These are phyloP conservation scores for Lindgomyces ingoldianus DNA, from an alignment of 495 filamentous ascomycete species.

Conservation along the genomic window DNA sequence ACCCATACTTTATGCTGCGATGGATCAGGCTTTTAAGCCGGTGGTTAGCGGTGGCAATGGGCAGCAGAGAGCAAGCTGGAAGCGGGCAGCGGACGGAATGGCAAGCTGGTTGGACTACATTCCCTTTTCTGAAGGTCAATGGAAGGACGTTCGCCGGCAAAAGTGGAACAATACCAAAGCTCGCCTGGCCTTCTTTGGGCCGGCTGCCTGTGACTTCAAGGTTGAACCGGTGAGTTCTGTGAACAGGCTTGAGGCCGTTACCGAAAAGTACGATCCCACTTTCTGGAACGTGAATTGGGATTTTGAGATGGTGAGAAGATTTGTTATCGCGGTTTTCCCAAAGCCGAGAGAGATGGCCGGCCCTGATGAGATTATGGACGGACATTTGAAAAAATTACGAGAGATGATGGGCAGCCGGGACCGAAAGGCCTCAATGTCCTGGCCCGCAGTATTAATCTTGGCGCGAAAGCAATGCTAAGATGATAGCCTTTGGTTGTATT, in stretches of 20 bases:
- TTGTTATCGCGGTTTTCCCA: background rate
- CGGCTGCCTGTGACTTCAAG: conserved; percentile 12
- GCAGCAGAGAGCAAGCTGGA: background rate
- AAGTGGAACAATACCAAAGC: conserved; percentile 23
- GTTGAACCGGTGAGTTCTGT: background rate
- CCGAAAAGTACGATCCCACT: background rate
- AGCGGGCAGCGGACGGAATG: conserved; percentile 4
- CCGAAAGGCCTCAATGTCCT: no score
- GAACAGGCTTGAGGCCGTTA: background rate
- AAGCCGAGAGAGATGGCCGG: background rate
- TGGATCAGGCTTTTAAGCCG: background rate
- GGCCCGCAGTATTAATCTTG: conserved; percentile 12
- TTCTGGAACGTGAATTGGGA: background rate
- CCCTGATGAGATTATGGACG: background rate
- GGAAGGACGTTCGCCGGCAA: conserved; percentile 8
- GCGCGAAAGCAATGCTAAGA: background rate
- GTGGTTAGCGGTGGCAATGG: background rate
- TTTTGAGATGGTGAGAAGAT: background rate
- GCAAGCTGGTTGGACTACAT: conserved; percentile 25
- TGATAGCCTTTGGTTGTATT: no score
- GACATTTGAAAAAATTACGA: no score
- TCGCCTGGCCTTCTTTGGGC: conserved; percentile 7
- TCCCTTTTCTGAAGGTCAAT: background rate
- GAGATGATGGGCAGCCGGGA: no score
- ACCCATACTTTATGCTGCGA: conserved; percentile 3